A percentile compares a stretch with the other conserved stretches of the same genome.
These are phyloP conservation scores for Trichoderma gamsii DNA, from an alignment of 495 filamentous ascomycete species.

Conservation along the genomic window DNA sequence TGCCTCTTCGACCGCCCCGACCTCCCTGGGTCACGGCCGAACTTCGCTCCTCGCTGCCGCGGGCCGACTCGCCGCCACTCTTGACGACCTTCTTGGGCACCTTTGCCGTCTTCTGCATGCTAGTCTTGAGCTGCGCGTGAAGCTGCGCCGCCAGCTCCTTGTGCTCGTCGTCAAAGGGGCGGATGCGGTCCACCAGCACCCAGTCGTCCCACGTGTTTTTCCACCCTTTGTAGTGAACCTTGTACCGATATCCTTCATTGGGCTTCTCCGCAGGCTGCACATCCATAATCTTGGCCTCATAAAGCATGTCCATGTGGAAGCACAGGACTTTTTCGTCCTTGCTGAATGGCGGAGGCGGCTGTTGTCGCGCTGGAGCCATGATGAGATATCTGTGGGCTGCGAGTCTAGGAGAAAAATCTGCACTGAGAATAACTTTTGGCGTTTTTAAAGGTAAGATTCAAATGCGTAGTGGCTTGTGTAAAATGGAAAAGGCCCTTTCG, in stretches of 20 bases:
- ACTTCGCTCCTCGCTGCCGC: slow-evolving; percentile 81
- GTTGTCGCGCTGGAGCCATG: slow-evolving; percentile 38
- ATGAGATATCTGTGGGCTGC: background rate
- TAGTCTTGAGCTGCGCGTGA: slow-evolving; percentile 46
- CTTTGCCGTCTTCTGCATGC: slow-evolving; percentile 41
- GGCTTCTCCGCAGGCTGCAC: slow-evolving; percentile 59
- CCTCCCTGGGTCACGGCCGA: slow-evolving; percentile 58
- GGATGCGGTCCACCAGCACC: slow-evolving; percentile 89
- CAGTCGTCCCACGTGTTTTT: slow-evolving; percentile 99
- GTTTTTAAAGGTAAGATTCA: background rate
- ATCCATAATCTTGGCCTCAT: slow-evolving; percentile 93
- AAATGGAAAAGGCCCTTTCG: background rate
- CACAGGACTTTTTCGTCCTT: slow-evolving; percentile 94
- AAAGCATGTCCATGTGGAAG: slow-evolving; percentile 93
- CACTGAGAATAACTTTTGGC: background rate
- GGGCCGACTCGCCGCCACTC: slow-evolving; percentile 64
- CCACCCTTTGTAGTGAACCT: slow-evolving; percentile 98
- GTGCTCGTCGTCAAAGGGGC: slow-evolving; percentile 93
- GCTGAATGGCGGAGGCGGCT: slow-evolving; percentile 52
- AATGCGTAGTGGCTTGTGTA: background rate
- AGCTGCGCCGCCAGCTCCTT: slow-evolving; percentile 71
- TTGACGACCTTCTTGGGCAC: slow-evolving; percentile 50
- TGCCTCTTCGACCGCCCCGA: slow-evolving; percentile 59
- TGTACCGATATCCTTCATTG: slow-evolving; percentile 73
- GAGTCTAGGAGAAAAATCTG: too few species aligned